Conservation (phyloP, 352 stramenopile species). For the Phytopythium montanum region DNA sequence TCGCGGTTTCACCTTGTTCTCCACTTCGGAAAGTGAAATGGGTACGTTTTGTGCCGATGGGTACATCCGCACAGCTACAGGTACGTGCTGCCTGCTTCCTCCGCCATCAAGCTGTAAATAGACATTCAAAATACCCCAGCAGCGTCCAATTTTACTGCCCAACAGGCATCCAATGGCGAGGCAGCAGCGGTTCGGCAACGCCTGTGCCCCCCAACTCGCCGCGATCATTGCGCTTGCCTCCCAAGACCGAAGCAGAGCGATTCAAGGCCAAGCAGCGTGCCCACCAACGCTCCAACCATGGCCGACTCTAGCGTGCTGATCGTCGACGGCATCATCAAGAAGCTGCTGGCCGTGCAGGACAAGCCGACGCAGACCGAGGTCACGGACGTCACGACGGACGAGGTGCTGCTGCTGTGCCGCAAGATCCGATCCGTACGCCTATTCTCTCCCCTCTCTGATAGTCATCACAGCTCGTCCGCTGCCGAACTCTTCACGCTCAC, state of each 20-base stretch:
- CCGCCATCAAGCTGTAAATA: not conserved
- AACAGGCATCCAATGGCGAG: not conserved
- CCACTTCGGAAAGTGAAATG: not conserved
- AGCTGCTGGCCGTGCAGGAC: slow-evolving; percentile 69
- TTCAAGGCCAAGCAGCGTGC: not conserved
- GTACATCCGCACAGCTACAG: not conserved
- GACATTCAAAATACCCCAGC: not conserved
- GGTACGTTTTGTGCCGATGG: not conserved
- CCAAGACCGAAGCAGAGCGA: not conserved
- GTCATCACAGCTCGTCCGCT: not conserved
- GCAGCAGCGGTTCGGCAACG: not conserved
- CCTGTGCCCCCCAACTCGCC: not conserved
- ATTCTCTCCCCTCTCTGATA: not conserved
- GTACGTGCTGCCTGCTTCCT: too few species aligned
- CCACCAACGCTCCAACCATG: slow-evolving; percentile 14
- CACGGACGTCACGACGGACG: slow-evolving; percentile 72
- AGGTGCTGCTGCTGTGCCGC: slow-evolving; percentile 74
- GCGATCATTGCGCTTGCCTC: not conserved
- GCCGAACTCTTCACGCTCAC: too few species aligned
- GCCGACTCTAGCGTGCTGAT: slow-evolving; percentile 49
- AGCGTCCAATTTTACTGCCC: not conserved
- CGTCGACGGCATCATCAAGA: slow-evolving; percentile 71
- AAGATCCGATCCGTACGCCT: slow-evolving; percentile 60
- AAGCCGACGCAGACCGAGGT: slow-evolving; percentile 76
- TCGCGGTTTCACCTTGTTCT: not conserved